These are phyloP conservation scores for Jackrogersella minutella DNA, from an alignment of 495 filamentous ascomycete genomes.

Conservation along the genomic window DNA sequence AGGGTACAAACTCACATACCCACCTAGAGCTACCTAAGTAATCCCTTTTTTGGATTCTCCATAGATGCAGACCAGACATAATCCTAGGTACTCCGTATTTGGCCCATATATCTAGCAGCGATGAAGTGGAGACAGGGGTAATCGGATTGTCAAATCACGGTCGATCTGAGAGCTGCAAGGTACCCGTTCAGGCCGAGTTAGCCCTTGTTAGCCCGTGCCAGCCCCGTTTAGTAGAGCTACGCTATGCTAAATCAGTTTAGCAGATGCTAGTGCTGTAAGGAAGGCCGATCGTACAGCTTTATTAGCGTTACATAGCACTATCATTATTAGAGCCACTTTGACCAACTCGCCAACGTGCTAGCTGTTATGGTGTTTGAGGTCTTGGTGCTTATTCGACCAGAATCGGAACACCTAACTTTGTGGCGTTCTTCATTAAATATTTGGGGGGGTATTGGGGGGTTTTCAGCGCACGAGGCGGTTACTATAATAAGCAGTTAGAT, in stretches of 20 bases:
- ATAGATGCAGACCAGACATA: background rate
- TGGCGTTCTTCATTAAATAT: slow-evolving; percentile 40
- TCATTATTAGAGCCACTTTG: background rate
- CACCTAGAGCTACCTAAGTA: no score
- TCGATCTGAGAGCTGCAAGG: slow-evolving; percentile 38
- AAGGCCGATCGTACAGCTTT: slow-evolving; percentile 39
- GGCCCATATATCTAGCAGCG: slow-evolving; percentile 30
- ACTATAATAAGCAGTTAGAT: slow-evolving; percentile 11
- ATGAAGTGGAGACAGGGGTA: slow-evolving; percentile 31
- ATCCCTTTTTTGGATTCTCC: slow-evolving; percentile 5
- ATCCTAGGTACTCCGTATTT: slow-evolving; percentile 29
- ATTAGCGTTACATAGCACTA: slow-evolving; percentile 2
- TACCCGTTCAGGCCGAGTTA: slow-evolving; percentile 41
- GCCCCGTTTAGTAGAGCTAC: slow-evolving; percentile 8
- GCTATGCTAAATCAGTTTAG: slow-evolving; percentile 33
- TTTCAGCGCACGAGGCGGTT: slow-evolving; percentile 36
- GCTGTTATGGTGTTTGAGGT: background rate
- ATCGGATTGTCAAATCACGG: slow-evolving; percentile 35
- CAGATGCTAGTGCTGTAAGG: slow-evolving; percentile 21
- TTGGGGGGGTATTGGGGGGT: background rate
- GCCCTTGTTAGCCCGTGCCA: background rate
- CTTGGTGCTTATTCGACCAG: slow-evolving; percentile 12
- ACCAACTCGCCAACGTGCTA: background rate
- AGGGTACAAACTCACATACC: no score
- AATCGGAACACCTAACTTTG: slow-evolving; percentile 16